Evolutionary conservation across 176 grass and related monocot species (phyloP), one percentile per base, ranked within the genome.

Genomic region (Pontederia crassipes): DNA sequence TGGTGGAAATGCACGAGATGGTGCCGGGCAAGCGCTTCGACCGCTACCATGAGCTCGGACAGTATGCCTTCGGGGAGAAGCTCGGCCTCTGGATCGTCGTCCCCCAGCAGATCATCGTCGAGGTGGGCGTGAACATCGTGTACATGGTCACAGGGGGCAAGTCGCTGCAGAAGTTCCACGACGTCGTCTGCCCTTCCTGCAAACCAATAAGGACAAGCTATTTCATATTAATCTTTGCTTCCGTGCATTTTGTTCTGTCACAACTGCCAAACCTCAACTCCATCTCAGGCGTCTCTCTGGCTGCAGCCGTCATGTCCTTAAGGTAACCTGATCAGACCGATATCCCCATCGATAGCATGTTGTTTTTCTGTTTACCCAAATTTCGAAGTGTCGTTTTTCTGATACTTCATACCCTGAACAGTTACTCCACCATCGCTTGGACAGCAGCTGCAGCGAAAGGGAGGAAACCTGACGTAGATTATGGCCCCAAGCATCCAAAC

Each of bases 391-490:
- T 12, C 12, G 48, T 51, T 15, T 12, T 52, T 3, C 11, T 15
- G 11, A 15, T 13, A 13, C 15, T 52, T 52, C 1, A 3, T 52
- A 12, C 11, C 50, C 4, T 52, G 50, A 52, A 52, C 50, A 55
- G 54, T 55, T 55, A 55, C 54, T 55, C 54, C 54, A 55, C 54
- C 15, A 20, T 55, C 17, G 54, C 54, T 55, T 55, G 54, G 54
- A 18, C 8, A 17, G 16, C 16, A 9, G 14, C 54, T 55, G 54
- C 10, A 17, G 54, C 8, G n/a, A 24, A 55, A 18, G 54, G 54
- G 9, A 15, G 10, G 54, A 9, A 17, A 20, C 16, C 12, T 17
- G 54, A 18, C 16, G 54, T 55, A 8, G 14, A 55, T 4, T 55
- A 55, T 55, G 16, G 54, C 15, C 18, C 8, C 54, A 55, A 55